Evolutionary conservation across 176 grass and related monocot genomes (phyloP).

Genomic region (Tuctoria greenei): DNA sequence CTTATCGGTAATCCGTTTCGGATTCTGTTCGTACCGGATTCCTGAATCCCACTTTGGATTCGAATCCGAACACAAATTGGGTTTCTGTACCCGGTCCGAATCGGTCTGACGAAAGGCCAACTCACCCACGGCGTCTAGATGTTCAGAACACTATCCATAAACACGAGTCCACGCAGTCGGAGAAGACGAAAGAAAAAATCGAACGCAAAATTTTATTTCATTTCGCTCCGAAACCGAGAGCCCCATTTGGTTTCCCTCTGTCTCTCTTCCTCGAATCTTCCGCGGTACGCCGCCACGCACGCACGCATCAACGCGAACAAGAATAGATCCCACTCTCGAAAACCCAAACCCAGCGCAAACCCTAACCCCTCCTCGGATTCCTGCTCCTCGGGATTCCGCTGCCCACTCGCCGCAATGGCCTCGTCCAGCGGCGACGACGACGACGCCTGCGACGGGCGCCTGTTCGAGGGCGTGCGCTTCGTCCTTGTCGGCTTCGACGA

Average conservation of each 20-base stretch:
- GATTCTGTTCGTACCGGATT: too few relatives aligned
- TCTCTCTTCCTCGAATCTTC: constrained; percentile 9
- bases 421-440: constrained; percentile 33
- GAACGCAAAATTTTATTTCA: neutral
- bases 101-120: neutral
- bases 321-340: neutral
- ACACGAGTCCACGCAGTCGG: neutral
- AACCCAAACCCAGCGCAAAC: neutral
- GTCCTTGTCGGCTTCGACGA: constrained; percentile 71
- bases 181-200: neutral
- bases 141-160: too few relatives aligned
- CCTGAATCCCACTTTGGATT: too few relatives aligned
- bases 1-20: too few relatives aligned
- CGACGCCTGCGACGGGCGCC: constrained; percentile 21
- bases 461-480: constrained; percentile 79
- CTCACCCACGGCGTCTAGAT: neutral
- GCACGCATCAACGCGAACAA: neutral
- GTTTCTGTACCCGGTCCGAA: too few relatives aligned
- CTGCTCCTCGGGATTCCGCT: neutral
- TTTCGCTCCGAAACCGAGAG: constrained; percentile 43
- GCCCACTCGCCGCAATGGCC: constrained; percentile 36
- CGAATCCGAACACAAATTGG: too few relatives aligned
- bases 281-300: constrained; percentile 18
- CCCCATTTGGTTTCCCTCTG: constrained; percentile 30
- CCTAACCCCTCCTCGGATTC: constrained; percentile 29